A percentile compares a stretch with the other conserved stretches of the same genome.
These are phyloP conservation scores for Mortierella sp. DNA, from an alignment of 371 early-diverging fungal genomes.

Conservation along the genomic window DNA sequence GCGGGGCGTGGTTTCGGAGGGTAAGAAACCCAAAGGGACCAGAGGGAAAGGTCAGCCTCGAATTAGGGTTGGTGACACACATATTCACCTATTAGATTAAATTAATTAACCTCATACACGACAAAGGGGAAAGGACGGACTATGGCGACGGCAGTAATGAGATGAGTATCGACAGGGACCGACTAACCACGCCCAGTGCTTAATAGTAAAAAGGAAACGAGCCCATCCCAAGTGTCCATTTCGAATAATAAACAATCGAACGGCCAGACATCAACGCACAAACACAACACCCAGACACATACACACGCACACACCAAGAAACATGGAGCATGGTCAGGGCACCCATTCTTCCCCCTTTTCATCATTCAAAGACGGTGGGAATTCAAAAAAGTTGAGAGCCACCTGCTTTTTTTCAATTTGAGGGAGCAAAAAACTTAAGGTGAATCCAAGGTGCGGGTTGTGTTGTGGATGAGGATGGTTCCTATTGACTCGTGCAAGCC, in stretches of 20 bases:
- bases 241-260: background rate
- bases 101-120: background rate
- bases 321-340: slow-evolving; percentile 1
- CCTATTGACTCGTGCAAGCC: background rate
- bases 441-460: background rate
- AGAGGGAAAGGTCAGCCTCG: background rate
- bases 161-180: background rate
- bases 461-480: background rate
- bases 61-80: background rate
- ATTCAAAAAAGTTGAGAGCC: slow-evolving; percentile 1
- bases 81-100: slow-evolving; percentile 2
- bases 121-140: background rate
- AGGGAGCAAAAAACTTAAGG: background rate
- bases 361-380: background rate
- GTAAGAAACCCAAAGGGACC: background rate
- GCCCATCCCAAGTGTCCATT: background rate
- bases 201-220: background rate
- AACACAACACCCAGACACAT: background rate
- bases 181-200: background rate
- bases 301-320: background rate
- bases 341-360: background rate
- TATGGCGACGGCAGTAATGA: background rate
- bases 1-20: background rate
- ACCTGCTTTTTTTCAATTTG: background rate
- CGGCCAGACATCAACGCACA: background rate